phyloP scores from a whole-genome alignment of 306 rosid species.

The Calophaca sinica region DNA sequence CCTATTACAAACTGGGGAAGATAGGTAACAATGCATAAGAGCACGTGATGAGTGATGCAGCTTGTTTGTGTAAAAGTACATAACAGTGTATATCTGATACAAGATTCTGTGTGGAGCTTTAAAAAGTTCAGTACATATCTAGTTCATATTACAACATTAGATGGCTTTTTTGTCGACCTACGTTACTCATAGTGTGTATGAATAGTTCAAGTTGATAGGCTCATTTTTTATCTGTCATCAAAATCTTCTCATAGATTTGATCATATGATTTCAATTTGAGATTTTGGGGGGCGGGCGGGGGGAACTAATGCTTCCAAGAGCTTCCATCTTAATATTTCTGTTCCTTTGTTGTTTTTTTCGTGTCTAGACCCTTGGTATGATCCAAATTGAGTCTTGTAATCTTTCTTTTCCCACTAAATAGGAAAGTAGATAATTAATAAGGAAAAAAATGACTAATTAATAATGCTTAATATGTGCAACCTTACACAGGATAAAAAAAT shows the following conservation, averaged over 20 bases:
- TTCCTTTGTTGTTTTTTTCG: background rate
- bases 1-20: conserved; percentile 33
- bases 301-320: background rate
- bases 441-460: too few relatives aligned
- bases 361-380: too few relatives aligned
- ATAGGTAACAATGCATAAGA: conserved; percentile 27
- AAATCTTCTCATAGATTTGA: conserved; percentile 22
- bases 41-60: conserved; percentile 43
- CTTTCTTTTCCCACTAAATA: background rate
- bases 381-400: too few relatives aligned
- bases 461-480: too few relatives aligned
- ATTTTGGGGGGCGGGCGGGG: background rate
- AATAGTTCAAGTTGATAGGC: conserved; percentile 29
- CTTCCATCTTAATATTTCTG: background rate
- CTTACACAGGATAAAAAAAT: too few relatives aligned
- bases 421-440: background rate
- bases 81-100: conserved; percentile 34
- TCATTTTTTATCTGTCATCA: conserved; percentile 8
- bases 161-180: conserved; percentile 35
- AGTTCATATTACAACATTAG: conserved; percentile 47
- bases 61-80: conserved; percentile 48
- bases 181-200: conserved; percentile 38
- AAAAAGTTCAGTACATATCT: conserved; percentile 42
- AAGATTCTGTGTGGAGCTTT: conserved; percentile 44
- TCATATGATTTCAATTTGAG: conserved; percentile 1